Evolutionary conservation across 2,329 filamentous ascomycete species (phyloP).

Genomic region (Talaromyces sp.): DNA sequence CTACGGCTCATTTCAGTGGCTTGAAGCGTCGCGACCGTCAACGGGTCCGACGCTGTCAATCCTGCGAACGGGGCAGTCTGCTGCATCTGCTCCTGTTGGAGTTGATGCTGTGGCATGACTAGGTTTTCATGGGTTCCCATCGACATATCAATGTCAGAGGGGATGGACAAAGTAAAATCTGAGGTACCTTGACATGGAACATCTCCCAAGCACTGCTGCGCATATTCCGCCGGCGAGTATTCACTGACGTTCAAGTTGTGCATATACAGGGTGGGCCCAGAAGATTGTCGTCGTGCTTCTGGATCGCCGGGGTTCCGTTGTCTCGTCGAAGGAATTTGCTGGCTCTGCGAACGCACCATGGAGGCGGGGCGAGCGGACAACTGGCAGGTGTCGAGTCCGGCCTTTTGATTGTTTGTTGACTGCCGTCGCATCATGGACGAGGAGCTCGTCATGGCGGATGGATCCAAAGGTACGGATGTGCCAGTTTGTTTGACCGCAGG

Average conservation of each 20-base stretch:
- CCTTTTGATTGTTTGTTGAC: conserved; percentile 7
- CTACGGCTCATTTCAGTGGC: conserved; percentile 41
- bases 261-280: conserved; percentile 24
- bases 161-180: conserved; percentile 20
- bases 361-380: conserved; percentile 26
- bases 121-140: conserved; percentile 14
- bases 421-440: conserved; percentile 16
- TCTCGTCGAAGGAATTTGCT: conserved; percentile 29
- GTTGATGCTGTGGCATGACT: conserved; percentile 15
- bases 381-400: conserved; percentile 13
- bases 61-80: conserved; percentile 8
- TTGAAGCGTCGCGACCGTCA: conserved; percentile 20
- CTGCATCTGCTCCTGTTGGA: conserved; percentile 19
- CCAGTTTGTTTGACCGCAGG: conserved; percentile 23
- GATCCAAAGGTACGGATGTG: conserved; percentile 22
- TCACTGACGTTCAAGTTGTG: conserved; percentile 37
- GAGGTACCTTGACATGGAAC: conserved; percentile 17
- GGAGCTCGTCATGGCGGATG: conserved; percentile 20
- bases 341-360: conserved; percentile 35
- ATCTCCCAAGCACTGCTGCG: conserved; percentile 31
- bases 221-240: conserved; percentile 38
- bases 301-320: conserved; percentile 19
- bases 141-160: conserved; percentile 21
- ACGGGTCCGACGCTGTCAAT: conserved; percentile 20
- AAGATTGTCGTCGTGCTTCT: conserved; percentile 25